Base-by-base conservation (phyloP, 257 asterid species). In the Petrea volubilis region DNA sequence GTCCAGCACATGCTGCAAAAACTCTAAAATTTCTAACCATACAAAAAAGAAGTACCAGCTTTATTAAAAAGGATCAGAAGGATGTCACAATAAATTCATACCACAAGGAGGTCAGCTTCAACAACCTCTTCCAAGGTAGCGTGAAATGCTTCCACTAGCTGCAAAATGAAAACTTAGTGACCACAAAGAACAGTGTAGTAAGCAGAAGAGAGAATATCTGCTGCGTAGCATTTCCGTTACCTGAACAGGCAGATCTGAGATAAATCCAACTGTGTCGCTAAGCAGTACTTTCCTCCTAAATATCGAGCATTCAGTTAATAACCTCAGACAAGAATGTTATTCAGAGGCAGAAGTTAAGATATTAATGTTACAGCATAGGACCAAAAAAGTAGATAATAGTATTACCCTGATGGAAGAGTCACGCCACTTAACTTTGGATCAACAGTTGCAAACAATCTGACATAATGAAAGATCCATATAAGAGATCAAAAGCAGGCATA, bases 21-120 rank as follows among this genome's bases (percentile, higher is more conserved):
- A 51, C 21, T 50, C 20, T n/a, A 25, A 23, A 31, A 46, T 11
- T 61, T 55, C 5, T 18, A 18, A 59, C 43, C 51, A 67, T 18
- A 33, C 25, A 14, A 41, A 55, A 20, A 69, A 17, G 31, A 69
- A 17, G 31, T 15, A 24, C 34, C 28, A 24, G 47, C 20, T 60
- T 47, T 28, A 33, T 52, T 29, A 69, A 28, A 3, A 63, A 61
- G 49, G 33, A 69, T 41, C 25, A 58, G 38, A 57, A 57, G 24
- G 50, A 34, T n/a, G 25, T 44, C 13, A 27, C 8, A 49, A 7
- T 27, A 28, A 47, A 57, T 52, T 21, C 90, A 76, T 90, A 95
- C 99, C 98, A 95, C 95, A 14, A 95, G 97, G 71, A 95, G 92
- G 78, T 95, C 99, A 31, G 99, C 98, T 80, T 95, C 96, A 72